phyloP scores from a whole-genome alignment of 163 green algal species.

The Scenedesmus sp. region DNA sequence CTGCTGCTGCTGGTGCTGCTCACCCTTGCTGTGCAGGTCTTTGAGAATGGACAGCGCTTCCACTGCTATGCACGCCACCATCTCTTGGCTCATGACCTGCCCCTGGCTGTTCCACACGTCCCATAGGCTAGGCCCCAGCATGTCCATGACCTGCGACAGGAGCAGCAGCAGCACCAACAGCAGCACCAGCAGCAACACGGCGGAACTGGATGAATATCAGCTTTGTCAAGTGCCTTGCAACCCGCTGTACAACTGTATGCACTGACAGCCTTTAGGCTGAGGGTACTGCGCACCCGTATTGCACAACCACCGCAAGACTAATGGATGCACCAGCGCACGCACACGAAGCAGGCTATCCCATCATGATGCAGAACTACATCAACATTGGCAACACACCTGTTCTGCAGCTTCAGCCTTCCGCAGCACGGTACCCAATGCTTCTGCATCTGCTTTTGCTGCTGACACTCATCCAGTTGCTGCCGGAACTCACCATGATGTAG shows the following conservation, averaged over 20 bases:
- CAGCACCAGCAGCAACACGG: no score
- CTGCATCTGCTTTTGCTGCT: not conserved
- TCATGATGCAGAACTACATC: not conserved
- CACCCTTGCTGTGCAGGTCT: constrained; percentile 97
- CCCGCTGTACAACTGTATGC: no score
- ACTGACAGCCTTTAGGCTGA: no score
- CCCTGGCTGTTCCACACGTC: constrained; percentile 98
- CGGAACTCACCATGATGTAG: constrained; percentile 96
- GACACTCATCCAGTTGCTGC: not conserved
- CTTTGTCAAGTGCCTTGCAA: no score
- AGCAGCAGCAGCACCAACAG: constrained; percentile 62
- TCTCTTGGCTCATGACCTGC: constrained; percentile 98
- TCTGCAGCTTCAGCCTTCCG: not conserved
- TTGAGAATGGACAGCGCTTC: constrained; percentile 98
- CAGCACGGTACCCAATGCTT: not conserved
- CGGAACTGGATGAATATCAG: no score
- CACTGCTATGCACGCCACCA: constrained; percentile 99
- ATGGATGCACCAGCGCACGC: not conserved
- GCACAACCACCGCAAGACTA: not conserved
- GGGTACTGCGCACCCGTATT: no score
- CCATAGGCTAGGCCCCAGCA: constrained; percentile 98
- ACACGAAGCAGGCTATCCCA: not conserved
- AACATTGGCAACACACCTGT: not conserved
- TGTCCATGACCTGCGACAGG: constrained; percentile 96
- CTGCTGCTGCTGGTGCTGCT: constrained; percentile 28